Evolutionary conservation across 1,284 basidiomycete species (phyloP).

Genomic region (Tranzscheliella williamsii): DNA sequence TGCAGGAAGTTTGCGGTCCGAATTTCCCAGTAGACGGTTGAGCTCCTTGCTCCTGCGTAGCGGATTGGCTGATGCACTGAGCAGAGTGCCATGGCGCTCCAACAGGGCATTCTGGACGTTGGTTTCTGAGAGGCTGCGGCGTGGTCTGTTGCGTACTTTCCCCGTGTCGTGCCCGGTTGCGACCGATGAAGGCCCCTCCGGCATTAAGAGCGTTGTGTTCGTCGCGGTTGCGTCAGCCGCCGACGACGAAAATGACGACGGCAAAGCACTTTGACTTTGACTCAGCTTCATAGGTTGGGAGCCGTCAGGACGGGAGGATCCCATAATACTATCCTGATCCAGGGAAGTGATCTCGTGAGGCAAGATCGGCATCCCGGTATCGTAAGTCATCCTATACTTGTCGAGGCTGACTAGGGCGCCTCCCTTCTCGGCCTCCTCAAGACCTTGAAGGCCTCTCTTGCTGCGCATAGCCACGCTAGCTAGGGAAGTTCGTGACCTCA

Average conservation of each 20-base stretch:
- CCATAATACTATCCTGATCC: slow-evolving; percentile 48
- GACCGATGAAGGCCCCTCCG: background rate
- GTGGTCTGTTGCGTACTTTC: slow-evolving; percentile 21
- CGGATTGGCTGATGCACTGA: slow-evolving; percentile 44
- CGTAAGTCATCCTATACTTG: slow-evolving; percentile 30
- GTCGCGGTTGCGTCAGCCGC: background rate
- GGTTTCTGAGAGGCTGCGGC: slow-evolving; percentile 25
- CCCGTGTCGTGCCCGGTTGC: background rate
- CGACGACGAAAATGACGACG: background rate
- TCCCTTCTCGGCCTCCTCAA: slow-evolving; percentile 47
- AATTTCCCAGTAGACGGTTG: slow-evolving; percentile 42
- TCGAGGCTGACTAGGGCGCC: slow-evolving; percentile 47
- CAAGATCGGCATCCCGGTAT: slow-evolving; percentile 34
- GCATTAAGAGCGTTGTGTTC: too few species aligned
- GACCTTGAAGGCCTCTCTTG: slow-evolving; percentile 31
- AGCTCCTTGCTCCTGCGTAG: slow-evolving; percentile 47
- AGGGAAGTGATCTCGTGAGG: slow-evolving; percentile 33
- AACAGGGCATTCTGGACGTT: slow-evolving; percentile 17
- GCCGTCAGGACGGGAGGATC: slow-evolving; percentile 16
- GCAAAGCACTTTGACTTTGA: slow-evolving; percentile 8
- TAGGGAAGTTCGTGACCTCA: slow-evolving; percentile 20
- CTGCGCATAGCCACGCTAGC: slow-evolving; percentile 40
- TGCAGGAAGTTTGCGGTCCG: slow-evolving; percentile 31
- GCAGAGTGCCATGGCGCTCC: slow-evolving; percentile 46
- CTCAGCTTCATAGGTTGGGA: slow-evolving; percentile 9